Base-by-base conservation (phyloP, 805 yeast species). In the Blastobotrys chiropterorum region DNA sequence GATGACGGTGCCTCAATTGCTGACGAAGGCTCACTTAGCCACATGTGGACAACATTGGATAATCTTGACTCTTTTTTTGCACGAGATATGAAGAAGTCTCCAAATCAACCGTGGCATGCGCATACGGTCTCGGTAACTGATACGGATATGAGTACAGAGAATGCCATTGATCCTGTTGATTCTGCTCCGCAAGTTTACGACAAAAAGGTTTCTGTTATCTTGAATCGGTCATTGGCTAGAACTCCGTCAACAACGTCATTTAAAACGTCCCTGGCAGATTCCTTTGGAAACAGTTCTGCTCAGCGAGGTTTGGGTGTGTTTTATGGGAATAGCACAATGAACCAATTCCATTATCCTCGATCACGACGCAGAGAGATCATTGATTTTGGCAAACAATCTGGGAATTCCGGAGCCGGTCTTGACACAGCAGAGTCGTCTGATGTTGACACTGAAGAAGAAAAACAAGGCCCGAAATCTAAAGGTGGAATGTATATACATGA, bases 31-130 rank as follows among this genome's bases (percentile, higher is more conserved):
- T 84, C 95, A 0, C 73, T 90, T 60, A 86, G 90, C 62, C 85
- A 89, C 62, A 88, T 90, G 86, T 85, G 95, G 83, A 95, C 95
- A 1, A 94, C 94, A 11, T 72, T 90, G 56, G 96, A 90, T 62
- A 90, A 88, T 59, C 74, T 90, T 59, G 96, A 90, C 62, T 84
- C 92, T 7, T 90, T 90, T 63, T 90, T 90, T 68, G 86, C 95
- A 0, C 85, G 82, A 52, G 85, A 73, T 30, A 62, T 52, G 65
- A 5, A 61, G 58, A 49, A 30, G 45, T 14, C n/a, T 3, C 44
- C 44, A 5, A 11, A 46, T 50, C 26, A 58, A 50, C 22, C 21
- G 55, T 45, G 52, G 13, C 61, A 65, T 47, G 60, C 63, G 17
- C 78, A 72, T 54, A 66, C 62, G 53, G 63, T 75, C 15, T 64